These are phyloP conservation scores for Neurospora crassa DNA, from an alignment of 2,329 filamentous ascomycete genomes.

Conservation along the genomic window DNA sequence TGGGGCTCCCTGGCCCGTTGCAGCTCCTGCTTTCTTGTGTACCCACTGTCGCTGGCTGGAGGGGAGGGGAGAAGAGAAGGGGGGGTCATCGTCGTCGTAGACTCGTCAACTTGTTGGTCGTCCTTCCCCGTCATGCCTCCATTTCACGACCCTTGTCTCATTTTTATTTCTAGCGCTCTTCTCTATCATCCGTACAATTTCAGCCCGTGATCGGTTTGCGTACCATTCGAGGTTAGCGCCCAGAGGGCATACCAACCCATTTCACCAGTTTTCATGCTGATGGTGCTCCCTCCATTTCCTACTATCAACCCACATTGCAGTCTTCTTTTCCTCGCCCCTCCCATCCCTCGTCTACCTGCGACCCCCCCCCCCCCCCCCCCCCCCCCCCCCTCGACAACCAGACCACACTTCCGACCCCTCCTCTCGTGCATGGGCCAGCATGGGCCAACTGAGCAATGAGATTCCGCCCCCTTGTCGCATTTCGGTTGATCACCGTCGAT, in stretches of 20 bases:
- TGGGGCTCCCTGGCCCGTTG: not conserved
- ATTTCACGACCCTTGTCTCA: not conserved
- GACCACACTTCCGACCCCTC: not conserved
- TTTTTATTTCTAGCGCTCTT: not conserved
- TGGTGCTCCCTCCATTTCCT: not conserved
- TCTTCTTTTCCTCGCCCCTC: not conserved
- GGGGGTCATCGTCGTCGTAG: not conserved
- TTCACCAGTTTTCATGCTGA: not conserved
- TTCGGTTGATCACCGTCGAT: slow-evolving; percentile 1
- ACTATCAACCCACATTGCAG: not conserved
- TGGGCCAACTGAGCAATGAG: not conserved
- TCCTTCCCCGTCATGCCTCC: not conserved
- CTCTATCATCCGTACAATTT: not conserved
- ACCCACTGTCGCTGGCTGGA: not conserved
- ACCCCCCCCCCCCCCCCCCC: not conserved
- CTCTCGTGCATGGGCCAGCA: not conserved
- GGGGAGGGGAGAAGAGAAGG: no score
- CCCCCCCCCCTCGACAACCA: not conserved
- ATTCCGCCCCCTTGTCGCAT: not conserved
- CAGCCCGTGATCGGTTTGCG: not conserved
- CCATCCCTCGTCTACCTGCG: not conserved
- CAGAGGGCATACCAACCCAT: not conserved
- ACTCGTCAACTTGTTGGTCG: not conserved
- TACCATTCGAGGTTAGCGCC: not conserved
- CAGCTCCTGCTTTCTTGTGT: not conserved